phyloP scores from a whole-genome alignment of 805 yeast genomes.

The Hanseniaspora hatyaiensis region DNA sequence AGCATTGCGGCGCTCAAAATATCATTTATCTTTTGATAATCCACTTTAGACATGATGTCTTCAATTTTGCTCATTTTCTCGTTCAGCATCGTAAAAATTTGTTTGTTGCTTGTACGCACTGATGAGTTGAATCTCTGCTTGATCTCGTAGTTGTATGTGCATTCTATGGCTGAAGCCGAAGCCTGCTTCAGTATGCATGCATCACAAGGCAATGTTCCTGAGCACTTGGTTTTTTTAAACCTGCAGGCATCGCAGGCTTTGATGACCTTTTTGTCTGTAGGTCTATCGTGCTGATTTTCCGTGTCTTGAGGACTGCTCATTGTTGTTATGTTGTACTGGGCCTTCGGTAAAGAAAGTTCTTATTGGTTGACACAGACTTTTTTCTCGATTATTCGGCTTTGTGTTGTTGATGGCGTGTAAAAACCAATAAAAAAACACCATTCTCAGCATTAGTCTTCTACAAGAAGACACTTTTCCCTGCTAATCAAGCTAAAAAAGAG shows the following conservation, averaged over 20 bases:
- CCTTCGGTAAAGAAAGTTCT: no score
- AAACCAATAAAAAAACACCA: no score
- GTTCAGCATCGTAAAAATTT: background rate
- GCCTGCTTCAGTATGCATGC: background rate
- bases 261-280: background rate
- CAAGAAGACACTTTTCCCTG: no score
- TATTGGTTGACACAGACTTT: no score
- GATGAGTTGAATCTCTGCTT: background rate
- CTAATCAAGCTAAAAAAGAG: no score
- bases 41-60: background rate
- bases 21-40: background rate
- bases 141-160: conserved; percentile 12
- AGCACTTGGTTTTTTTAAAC: conserved; percentile 1
- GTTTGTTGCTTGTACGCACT: conserved; percentile 3
- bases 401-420: no score
- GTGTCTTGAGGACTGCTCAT: background rate
- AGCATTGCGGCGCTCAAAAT: background rate
- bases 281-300: background rate
- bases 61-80: conserved; percentile 5
- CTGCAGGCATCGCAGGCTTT: conserved; percentile 16
- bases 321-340: no score
- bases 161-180: background rate
- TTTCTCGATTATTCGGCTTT: no score
- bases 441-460: no score
- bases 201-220: conserved; percentile 13